Evolutionary conservation across 2,329 filamentous ascomycete genomes (phyloP).

Genomic region (Trichoderma aggressivum): DNA sequence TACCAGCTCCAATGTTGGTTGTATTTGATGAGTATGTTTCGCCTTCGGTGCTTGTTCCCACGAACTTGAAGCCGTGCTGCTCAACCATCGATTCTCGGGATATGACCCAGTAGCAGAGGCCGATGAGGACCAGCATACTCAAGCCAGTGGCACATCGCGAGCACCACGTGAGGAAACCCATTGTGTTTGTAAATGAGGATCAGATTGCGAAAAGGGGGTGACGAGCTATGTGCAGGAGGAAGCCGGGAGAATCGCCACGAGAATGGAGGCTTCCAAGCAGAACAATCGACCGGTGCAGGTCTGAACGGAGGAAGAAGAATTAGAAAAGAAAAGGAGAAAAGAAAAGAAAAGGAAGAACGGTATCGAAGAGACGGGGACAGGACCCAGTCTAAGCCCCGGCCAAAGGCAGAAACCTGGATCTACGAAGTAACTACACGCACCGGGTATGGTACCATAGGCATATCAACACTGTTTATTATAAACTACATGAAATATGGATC

Average conservation of each 20-base stretch:
- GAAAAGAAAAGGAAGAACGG: not conserved
- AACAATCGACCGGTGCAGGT: not conserved
- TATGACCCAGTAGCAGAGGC: conserved; percentile 55
- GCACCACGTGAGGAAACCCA: conserved; percentile 55
- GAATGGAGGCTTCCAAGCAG: not conserved
- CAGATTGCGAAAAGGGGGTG: not conserved
- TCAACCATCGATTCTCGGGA: conserved; percentile 46
- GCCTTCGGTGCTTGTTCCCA: conserved; percentile 37
- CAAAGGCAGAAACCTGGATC: not conserved
- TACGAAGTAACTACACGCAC: not conserved
- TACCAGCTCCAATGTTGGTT: conserved; percentile 39
- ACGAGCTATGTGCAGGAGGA: not conserved
- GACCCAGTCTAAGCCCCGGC: not conserved
- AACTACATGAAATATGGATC: not conserved
- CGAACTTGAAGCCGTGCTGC: conserved; percentile 43
- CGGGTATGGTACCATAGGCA: not conserved
- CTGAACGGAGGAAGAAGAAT: not conserved
- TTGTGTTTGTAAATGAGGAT: conserved; percentile 26
- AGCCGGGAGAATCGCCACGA: not conserved
- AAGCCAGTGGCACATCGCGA: conserved; percentile 53
- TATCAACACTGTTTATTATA: not conserved
- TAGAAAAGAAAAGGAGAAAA: too few relatives aligned
- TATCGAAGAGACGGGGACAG: not conserved
- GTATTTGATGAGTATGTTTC: conserved; percentile 31
- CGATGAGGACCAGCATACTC: conserved; percentile 48